Evolutionary conservation across 139 green algal genomes (phyloP), one percentile per base, ranked within the genome.

Genomic region (Pedinophyceae sp.): DNA sequence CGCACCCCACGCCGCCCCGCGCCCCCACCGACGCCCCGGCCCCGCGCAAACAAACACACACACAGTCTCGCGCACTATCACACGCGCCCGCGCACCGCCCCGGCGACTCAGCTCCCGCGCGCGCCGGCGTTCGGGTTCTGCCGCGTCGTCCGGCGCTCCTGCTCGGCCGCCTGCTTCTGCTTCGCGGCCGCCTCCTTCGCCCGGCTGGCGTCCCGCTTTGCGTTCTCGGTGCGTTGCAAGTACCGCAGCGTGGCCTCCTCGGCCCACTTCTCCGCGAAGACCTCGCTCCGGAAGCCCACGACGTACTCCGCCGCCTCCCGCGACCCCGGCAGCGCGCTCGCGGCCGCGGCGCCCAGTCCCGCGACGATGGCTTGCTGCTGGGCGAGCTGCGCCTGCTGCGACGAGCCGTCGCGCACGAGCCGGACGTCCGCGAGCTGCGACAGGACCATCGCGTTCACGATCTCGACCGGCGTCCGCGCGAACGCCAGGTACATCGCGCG

Each of bases 171-270:
- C n/a, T n/a, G n/a, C n/a, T n/a, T n/a, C n/a, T n/a, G n/a, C n/a
- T n/a, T n/a, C n/a, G n/a, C n/a, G n/a, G n/a, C n/a, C n/a, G n/a
- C n/a, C n/a, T n/a, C n/a, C n/a, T n/a, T n/a, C n/a, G n/a, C n/a
- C n/a, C n/a, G n/a, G n/a, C n/a, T n/a, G n/a, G n/a, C n/a, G n/a
- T n/a, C n/a, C n/a, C n/a, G n/a, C n/a, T n/a, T n/a, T n/a, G n/a
- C n/a, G n/a, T n/a, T n/a, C n/a, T n/a, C n/a, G n/a, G 48, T n/a
- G n/a, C 68, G 67, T 48, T 70, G 49, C 15, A 92, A 61, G 55
- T 89, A 87, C 3, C 68, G 65, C 19, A 86, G 19, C 0, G 80
- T 68, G 0, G 77, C 78, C 23, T 93, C 82, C 45, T 93, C 79
- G 38, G 85, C 80, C 82, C 82, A 87, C 26, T 66, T 68, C 7